A percentile compares a stretch with the other conserved stretches of the same genome.
Conservation (phyloP, 768 basidiomycete species). For the Omphalotus guepiniiformis region DNA sequence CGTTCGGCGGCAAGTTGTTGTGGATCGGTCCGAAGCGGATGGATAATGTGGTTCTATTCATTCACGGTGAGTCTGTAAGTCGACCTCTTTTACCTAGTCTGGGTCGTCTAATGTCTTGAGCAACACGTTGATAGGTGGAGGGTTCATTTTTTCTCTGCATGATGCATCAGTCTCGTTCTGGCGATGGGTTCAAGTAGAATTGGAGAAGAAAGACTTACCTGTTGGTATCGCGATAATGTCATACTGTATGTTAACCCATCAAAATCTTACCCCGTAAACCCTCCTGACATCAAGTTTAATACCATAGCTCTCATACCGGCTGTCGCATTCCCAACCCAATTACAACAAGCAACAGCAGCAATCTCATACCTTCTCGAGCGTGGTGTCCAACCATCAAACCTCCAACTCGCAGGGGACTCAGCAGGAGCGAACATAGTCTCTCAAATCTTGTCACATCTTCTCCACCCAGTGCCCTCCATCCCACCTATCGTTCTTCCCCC, state of each 20-base stretch:
- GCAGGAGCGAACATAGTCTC: conserved; percentile 17
- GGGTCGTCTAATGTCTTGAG: not conserved
- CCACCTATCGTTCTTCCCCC: conserved; percentile 15
- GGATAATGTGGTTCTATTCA: conserved; percentile 28
- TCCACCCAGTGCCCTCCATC: conserved; percentile 15
- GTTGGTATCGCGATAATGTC: conserved; percentile 7
- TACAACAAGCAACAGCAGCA: conserved; percentile 14
- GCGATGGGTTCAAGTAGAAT: conserved; percentile 6
- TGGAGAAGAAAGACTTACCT: conserved; percentile 4
- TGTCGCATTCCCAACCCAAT: conserved; percentile 15
- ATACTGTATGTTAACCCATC: conserved; percentile 5
- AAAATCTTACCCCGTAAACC: not conserved
- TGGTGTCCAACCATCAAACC: conserved; percentile 13
- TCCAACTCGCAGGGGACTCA: conserved; percentile 18
- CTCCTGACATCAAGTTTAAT: not conserved
- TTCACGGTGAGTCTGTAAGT: conserved; percentile 23
- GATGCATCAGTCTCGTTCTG: conserved; percentile 2
- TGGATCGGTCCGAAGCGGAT: conserved; percentile 30
- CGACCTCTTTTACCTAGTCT: not conserved
- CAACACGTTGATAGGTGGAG: conserved; percentile 4
- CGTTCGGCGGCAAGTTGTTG: conserved; percentile 18
- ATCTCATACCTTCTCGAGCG: conserved; percentile 12
- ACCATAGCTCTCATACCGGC: conserved; percentile 13
- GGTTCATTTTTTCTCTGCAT: conserved; percentile 5
- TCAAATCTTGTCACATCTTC: conserved; percentile 18